phyloP scores from a whole-genome alignment of 148 eudicot species.

The Bassia scoparia region DNA sequence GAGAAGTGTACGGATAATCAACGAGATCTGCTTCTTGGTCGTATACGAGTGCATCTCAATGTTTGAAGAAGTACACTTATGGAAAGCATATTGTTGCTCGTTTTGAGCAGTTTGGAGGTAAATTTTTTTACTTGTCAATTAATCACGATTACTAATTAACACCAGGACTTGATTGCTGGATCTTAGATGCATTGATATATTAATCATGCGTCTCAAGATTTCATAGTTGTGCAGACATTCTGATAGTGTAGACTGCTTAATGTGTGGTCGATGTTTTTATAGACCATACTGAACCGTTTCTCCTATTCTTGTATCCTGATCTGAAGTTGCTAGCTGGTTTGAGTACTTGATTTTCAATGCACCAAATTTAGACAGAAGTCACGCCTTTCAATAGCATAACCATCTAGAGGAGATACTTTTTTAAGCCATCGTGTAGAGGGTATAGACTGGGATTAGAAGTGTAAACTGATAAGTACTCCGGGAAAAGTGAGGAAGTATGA shows the following conservation, averaged over 20 bases:
- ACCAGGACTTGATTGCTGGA: neutral
- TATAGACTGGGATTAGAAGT: too few relatives aligned
- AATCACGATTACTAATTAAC: neutral
- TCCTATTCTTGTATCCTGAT: neutral
- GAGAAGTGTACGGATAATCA: conserved; percentile 49
- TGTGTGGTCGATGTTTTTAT: too few relatives aligned
- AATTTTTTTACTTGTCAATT: neutral
- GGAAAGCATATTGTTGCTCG: conserved; percentile 71
- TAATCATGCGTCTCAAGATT: neutral
- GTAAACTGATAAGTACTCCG: too few relatives aligned
- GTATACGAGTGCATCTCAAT: conserved; percentile 53
- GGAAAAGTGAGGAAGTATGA: too few relatives aligned
- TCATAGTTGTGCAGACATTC: neutral
- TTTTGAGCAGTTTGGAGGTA: conserved; percentile 61
- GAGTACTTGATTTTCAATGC: too few relatives aligned
- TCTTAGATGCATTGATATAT: neutral
- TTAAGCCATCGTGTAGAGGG: too few relatives aligned
- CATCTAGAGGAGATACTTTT: too few relatives aligned
- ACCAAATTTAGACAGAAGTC: too few relatives aligned
- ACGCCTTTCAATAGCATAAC: too few relatives aligned
- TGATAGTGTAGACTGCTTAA: neutral
- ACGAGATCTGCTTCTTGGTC: conserved; percentile 47
- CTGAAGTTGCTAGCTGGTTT: too few relatives aligned
- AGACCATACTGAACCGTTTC: neutral
- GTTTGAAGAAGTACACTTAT: conserved; percentile 67